phyloP scores from a whole-genome alignment of 2,329 filamentous ascomycete species.

The Botrytis hyacinthi region DNA sequence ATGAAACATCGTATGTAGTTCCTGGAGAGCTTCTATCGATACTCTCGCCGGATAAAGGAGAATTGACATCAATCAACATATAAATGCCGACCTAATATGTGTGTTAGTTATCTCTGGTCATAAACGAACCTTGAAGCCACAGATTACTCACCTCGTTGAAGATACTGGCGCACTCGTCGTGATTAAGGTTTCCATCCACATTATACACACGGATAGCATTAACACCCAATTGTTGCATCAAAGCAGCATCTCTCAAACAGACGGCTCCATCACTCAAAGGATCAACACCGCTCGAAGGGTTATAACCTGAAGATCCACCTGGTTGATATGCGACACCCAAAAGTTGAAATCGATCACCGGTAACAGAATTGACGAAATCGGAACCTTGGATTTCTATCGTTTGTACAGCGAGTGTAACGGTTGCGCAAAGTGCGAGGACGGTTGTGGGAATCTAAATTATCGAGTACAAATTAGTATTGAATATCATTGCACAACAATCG shows the following conservation, averaged over 20 bases:
- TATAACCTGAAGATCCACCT: constrained; percentile 61
- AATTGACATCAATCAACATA: constrained; percentile 68
- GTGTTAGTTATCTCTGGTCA: no score
- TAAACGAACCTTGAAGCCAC: no score
- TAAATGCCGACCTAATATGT: constrained; percentile 55
- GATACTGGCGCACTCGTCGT: constrained; percentile 64
- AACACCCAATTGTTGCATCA: constrained; percentile 61
- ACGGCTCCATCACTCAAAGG: constrained; percentile 57
- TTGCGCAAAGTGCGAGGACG: constrained; percentile 35
- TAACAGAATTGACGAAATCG: constrained; percentile 58
- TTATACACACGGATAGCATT: constrained; percentile 72
- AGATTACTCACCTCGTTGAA: constrained; percentile 54
- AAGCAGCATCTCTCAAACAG: constrained; percentile 63
- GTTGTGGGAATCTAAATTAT: constrained; percentile 24
- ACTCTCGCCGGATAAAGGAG: constrained; percentile 57
- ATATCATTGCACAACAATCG: constrained; percentile 6
- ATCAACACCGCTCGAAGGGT: constrained; percentile 53
- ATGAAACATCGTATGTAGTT: constrained; percentile 57
- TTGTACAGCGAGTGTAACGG: constrained; percentile 53
- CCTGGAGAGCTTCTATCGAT: constrained; percentile 55
- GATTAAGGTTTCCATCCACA: constrained; percentile 62
- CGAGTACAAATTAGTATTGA: not conserved
- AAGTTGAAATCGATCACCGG: constrained; percentile 62
- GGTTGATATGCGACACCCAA: constrained; percentile 69
- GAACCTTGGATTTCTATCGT: constrained; percentile 56